Conservation (phyloP, 108 stramenopile species). For the Mediolabrus comicus region DNA sequence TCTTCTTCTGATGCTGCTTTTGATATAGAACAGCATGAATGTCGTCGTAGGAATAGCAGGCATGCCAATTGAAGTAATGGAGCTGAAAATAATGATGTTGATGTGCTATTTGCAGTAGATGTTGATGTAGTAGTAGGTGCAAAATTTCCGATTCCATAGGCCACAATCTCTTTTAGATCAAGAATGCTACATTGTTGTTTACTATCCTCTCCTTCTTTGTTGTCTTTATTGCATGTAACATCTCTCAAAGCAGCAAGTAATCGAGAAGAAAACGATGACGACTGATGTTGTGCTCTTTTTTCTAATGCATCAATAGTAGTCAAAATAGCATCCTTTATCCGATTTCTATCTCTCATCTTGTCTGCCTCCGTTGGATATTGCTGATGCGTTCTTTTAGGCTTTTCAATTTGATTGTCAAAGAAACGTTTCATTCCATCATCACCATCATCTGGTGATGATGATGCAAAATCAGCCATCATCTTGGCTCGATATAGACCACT, state of each 20-base stretch:
- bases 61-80: slow-evolving; percentile 50
- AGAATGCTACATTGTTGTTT: not conserved
- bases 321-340: slow-evolving; percentile 10
- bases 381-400: not conserved
- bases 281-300: not conserved
- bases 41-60: slow-evolving; percentile 27
- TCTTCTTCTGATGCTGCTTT: not conserved
- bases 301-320: slow-evolving; percentile 17
- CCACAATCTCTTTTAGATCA: slow-evolving; percentile 40
- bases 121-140: too few species aligned
- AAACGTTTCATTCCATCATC: not conserved
- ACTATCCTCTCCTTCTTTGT: not conserved
- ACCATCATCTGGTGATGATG: not conserved
- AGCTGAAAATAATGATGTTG: slow-evolving; percentile 11
- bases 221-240: not conserved
- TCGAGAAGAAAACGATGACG: slow-evolving; percentile 20
- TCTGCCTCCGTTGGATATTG: not conserved
- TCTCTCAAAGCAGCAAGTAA: slow-evolving; percentile 8
- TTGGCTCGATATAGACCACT: too few species aligned
- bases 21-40: not conserved
- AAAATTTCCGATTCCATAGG: slow-evolving; percentile 53
- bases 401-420: not conserved
- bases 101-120: too few species aligned
- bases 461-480: too few species aligned
- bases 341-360: slow-evolving; percentile 3